Evolutionary conservation across 2,329 filamentous ascomycete species (phyloP).

Genomic region (Hymenoscyphus repandus): DNA sequence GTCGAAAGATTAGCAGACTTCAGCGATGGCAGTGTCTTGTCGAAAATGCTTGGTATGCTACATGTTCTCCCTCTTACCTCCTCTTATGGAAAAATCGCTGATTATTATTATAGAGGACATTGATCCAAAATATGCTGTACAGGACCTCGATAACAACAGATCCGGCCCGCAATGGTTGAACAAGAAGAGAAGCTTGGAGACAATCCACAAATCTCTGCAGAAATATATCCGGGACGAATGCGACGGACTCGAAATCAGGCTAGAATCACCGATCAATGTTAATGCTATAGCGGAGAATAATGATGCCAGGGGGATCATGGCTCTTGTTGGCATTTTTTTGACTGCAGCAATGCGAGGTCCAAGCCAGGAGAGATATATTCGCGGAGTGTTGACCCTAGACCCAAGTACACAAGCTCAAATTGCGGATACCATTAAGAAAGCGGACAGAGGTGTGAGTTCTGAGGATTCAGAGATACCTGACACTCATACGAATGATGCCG

Average conservation of each 20-base stretch:
- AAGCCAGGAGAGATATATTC: conserved; percentile 49
- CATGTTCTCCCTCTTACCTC: neutral
- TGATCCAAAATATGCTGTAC: conserved; percentile 50
- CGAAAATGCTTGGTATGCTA: conserved; percentile 33
- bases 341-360: conserved; percentile 53
- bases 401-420: conserved; percentile 38
- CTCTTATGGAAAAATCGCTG: conserved; percentile 6
- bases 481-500: conserved; percentile 18
- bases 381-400: conserved; percentile 37
- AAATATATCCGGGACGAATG: conserved; percentile 51
- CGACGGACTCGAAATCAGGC: conserved; percentile 43
- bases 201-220: conserved; percentile 49
- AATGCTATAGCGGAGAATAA: conserved; percentile 53
- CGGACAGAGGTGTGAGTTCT: neutral
- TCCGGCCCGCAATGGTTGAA: conserved; percentile 28
- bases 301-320: conserved; percentile 47
- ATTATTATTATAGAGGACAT: conserved; percentile 50
- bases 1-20: conserved; percentile 30
- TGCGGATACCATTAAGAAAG: conserved; percentile 25
- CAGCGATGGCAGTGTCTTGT: conserved; percentile 31
- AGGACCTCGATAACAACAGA: conserved; percentile 45
- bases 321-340: conserved; percentile 54
- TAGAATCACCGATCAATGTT: conserved; percentile 47
- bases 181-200: conserved; percentile 48
- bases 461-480: neutral